phyloP scores from a whole-genome alignment of 2,329 filamentous ascomycete species.

The Colletotrichum sp. region DNA sequence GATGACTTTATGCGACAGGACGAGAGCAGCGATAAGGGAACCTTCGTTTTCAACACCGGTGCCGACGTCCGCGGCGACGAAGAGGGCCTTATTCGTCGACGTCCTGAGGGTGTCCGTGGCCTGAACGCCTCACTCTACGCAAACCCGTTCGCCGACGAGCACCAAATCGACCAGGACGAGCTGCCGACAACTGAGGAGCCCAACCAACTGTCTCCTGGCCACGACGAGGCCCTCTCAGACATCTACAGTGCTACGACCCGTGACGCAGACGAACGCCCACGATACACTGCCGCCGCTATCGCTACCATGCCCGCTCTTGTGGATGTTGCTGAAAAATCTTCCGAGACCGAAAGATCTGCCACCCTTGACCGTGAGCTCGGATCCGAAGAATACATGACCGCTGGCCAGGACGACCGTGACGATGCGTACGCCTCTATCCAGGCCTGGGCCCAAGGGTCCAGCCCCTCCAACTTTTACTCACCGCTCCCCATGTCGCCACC shows the following conservation, averaged over 20 bases:
- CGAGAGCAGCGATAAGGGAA: constrained; percentile 54
- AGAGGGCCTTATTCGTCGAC: constrained; percentile 55
- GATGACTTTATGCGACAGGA: constrained; percentile 65
- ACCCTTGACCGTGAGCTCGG: constrained; percentile 35
- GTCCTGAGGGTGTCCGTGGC: constrained; percentile 49
- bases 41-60: constrained; percentile 64
- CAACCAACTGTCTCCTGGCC: constrained; percentile 48
- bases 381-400: constrained; percentile 57
- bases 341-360: constrained; percentile 12
- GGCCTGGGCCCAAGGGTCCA: constrained; percentile 65
- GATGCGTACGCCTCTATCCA: constrained; percentile 66
- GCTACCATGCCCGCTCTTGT: constrained; percentile 33
- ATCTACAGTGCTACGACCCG: constrained; percentile 64
- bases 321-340: constrained; percentile 29
- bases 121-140: constrained; percentile 53
- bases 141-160: constrained; percentile 66
- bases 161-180: constrained; percentile 57
- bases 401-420: constrained; percentile 49
- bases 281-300: constrained; percentile 25
- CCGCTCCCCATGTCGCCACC: constrained; percentile 60
- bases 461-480: constrained; percentile 61
- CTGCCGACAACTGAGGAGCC: constrained; percentile 30
- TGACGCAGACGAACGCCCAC: constrained; percentile 30
- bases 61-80: constrained; percentile 45
- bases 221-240: constrained; percentile 55